Evolutionary conservation across 306 rosid genomes (phyloP).

Genomic region (Corylus americana): DNA sequence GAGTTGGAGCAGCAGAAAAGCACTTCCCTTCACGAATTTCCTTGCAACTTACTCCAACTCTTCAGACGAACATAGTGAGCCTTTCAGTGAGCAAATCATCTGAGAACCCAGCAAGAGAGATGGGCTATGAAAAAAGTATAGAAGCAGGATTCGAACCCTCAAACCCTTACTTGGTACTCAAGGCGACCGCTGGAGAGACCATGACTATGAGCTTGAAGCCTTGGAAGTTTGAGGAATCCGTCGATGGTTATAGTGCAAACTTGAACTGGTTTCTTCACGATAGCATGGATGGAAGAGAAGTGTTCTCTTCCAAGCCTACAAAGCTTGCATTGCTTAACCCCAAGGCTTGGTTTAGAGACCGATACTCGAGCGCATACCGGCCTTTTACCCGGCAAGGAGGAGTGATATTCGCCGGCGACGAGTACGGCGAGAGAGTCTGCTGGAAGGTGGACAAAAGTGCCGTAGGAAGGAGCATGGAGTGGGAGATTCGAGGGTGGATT

Average conservation of each 20-base stretch:
- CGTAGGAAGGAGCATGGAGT: conserved; percentile 72
- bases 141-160: conserved; percentile 76
- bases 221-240: conserved; percentile 87
- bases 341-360: conserved; percentile 71
- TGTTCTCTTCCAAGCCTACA: conserved; percentile 73
- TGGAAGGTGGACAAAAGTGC: conserved; percentile 82
- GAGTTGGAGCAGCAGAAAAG: conserved; percentile 72
- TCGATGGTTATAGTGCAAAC: conserved; percentile 71
- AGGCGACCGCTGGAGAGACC: conserved; percentile 64
- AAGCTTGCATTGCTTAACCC: conserved; percentile 67
- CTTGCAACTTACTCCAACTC: conserved; percentile 70
- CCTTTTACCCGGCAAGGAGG: conserved; percentile 94
- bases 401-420: conserved; percentile 79
- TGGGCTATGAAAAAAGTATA: conserved; percentile 57
- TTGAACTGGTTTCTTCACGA: conserved; percentile 88
- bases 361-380: conserved; percentile 78
- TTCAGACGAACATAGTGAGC: conserved; percentile 59
- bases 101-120: conserved; percentile 66
- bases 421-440: conserved; percentile 70
- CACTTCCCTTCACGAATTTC: conserved; percentile 86
- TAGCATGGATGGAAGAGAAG: conserved; percentile 71
- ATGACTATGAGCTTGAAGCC: conserved; percentile 66
- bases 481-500: conserved; percentile 90
- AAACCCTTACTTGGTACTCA: conserved; percentile 57
- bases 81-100: conserved; percentile 86